phyloP scores from a whole-genome alignment of 371 early-diverging fungal genomes.

The Mortierella sp. region DNA sequence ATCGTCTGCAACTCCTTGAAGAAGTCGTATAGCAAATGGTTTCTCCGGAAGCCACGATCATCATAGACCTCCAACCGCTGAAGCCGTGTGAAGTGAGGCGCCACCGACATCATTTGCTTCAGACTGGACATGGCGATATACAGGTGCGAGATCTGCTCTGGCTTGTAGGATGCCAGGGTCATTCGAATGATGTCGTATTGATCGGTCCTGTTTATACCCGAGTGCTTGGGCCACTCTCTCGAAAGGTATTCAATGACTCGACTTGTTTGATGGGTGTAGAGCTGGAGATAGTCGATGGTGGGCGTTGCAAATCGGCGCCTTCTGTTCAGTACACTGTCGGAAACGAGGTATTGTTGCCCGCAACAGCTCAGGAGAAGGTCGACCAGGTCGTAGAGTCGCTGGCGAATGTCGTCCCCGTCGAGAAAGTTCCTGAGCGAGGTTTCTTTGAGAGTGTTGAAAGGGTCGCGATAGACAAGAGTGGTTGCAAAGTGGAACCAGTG shows the following conservation, averaged over 20 bases:
- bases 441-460: constrained; percentile 11
- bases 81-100: constrained; percentile 13
- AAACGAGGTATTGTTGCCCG: constrained; percentile 11
- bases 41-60: background rate
- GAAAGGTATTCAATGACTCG: constrained; percentile 19
- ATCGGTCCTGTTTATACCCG: background rate
- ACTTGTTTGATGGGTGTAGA: constrained; percentile 1
- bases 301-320: background rate
- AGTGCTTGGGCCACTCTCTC: background rate
- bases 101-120: background rate
- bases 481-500: constrained; percentile 15
- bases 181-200: constrained; percentile 6
- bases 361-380: constrained; percentile 16
- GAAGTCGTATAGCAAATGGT: background rate
- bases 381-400: background rate
- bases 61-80: constrained; percentile 18
- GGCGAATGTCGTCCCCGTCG: background rate
- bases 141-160: constrained; percentile 1
- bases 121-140: constrained; percentile 2
- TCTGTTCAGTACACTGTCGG: background rate
- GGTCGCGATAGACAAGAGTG: constrained; percentile 20
- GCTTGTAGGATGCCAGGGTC: constrained; percentile 10
- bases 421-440: background rate
- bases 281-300: background rate
- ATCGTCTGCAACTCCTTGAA: background rate